Evolutionary conservation across 345 rosid species (phyloP).

Genomic region (Camelina laxa): DNA sequence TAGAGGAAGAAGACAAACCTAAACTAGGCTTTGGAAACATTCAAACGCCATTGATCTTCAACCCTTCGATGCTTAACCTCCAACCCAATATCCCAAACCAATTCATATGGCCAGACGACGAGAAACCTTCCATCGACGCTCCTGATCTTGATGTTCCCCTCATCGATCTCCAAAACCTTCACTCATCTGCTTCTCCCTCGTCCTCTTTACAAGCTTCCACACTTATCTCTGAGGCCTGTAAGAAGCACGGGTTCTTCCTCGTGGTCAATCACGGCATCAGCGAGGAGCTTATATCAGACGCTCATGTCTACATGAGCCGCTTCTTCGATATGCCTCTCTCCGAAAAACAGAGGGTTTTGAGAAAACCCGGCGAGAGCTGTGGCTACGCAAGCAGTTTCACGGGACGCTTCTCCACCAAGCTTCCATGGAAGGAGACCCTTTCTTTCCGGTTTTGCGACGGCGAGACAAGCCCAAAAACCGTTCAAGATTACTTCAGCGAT

Average conservation of each 20-base stretch:
- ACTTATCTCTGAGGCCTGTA: constrained; percentile 72
- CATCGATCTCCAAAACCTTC: constrained; percentile 65
- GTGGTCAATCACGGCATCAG: constrained; percentile 85
- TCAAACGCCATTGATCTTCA: constrained; percentile 60
- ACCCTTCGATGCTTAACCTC: constrained; percentile 64
- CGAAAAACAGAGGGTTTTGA: constrained; percentile 71
- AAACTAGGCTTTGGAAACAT: constrained; percentile 44
- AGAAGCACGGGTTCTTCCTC: constrained; percentile 85
- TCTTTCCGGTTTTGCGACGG: constrained; percentile 71
- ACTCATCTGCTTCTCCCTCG: constrained; percentile 35
- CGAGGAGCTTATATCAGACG: constrained; percentile 59
- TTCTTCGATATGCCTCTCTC: constrained; percentile 76
- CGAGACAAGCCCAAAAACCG: constrained; percentile 46
- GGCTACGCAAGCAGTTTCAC: constrained; percentile 99
- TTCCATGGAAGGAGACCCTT: constrained; percentile 98
- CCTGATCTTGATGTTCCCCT: constrained; percentile 79
- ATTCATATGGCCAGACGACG: constrained; percentile 92
- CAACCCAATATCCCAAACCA: constrained; percentile 65
- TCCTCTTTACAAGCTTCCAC: constrained; percentile 62
- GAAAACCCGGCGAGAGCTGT: constrained; percentile 78
- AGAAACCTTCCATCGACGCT: constrained; percentile 58
- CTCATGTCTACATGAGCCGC: constrained; percentile 61
- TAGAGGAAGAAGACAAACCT: constrained; percentile 37
- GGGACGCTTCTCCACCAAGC: constrained; percentile 81
- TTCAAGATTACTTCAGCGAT: constrained; percentile 61